Conservation (phyloP, 2,329 filamentous ascomycete genomes). For the Bipolaris victoriae region DNA sequence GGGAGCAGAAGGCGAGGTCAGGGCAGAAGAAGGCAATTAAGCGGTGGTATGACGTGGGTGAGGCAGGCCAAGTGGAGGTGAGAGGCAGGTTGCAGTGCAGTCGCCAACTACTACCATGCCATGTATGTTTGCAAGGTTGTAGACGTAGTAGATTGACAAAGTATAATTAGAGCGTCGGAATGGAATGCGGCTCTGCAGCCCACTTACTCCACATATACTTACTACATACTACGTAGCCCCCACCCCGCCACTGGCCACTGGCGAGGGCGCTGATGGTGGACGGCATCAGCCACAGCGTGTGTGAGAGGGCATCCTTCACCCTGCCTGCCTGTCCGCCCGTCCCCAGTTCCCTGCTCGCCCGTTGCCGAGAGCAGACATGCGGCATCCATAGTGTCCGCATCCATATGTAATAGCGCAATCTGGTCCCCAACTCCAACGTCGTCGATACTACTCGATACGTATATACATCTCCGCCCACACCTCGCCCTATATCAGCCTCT, state of each 20-base stretch:
- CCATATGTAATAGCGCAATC: neutral
- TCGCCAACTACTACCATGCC: neutral
- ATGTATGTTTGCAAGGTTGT: neutral
- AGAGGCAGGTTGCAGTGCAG: too few relatives aligned
- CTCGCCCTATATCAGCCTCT: too few relatives aligned
- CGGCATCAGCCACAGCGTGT: slow-evolving; percentile 1
- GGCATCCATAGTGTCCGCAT: neutral
- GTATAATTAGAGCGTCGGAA: neutral
- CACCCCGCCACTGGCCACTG: slow-evolving; percentile 1
- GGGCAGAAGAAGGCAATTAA: neutral
- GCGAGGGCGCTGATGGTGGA: neutral
- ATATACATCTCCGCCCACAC: too few relatives aligned
- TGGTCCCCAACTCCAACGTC: neutral
- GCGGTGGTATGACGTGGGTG: neutral
- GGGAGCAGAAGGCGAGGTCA: too few relatives aligned
- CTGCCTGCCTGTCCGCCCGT: neutral
- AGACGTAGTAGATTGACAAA: neutral
- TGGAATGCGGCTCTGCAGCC: slow-evolving; percentile 8
- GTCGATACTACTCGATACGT: too few relatives aligned
- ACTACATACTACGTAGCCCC: neutral
- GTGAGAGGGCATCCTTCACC: neutral
- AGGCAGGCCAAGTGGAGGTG: neutral
- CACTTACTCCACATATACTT: too few relatives aligned
- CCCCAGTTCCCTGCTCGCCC: neutral
- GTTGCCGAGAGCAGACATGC: too few relatives aligned